Percentiles rank a stretch among this genome's conserved stretches.
These are phyloP conservation scores for Leucoagaricus sp. DNA, from an alignment of 1,284 basidiomycete species.

Conservation along the genomic window DNA sequence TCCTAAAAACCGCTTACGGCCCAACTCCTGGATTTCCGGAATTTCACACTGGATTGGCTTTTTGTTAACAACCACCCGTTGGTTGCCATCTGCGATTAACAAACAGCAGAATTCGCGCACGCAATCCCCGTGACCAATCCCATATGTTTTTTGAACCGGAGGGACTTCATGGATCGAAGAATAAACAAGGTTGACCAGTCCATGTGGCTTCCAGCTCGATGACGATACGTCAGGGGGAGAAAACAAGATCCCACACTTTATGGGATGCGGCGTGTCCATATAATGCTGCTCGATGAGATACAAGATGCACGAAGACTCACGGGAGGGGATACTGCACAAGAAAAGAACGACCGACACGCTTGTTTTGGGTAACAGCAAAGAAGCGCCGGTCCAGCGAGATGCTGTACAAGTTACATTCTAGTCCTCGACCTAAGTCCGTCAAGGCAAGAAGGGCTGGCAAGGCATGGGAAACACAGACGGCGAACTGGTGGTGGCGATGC, in stretches of 20 bases:
- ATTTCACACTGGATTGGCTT: background rate
- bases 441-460: background rate
- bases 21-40: background rate
- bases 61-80: background rate
- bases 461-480: constrained; percentile 1
- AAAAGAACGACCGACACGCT: background rate
- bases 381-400: background rate
- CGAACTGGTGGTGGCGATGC: background rate
- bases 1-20: too few relatives aligned
- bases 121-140: background rate
- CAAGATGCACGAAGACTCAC: background rate
- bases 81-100: background rate
- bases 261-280: background rate
- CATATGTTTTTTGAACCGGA: background rate
- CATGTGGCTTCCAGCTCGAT: background rate
- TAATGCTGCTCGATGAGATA: background rate
- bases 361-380: too few relatives aligned
- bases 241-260: background rate
- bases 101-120: constrained; percentile 11
- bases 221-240: background rate
- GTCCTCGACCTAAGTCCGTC: background rate
- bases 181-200: background rate
- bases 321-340: background rate
- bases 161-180: background rate
- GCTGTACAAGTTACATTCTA: background rate